Base-by-base conservation (phyloP, 140 eudicot species). In the Ambrosia hybrid region DNA sequence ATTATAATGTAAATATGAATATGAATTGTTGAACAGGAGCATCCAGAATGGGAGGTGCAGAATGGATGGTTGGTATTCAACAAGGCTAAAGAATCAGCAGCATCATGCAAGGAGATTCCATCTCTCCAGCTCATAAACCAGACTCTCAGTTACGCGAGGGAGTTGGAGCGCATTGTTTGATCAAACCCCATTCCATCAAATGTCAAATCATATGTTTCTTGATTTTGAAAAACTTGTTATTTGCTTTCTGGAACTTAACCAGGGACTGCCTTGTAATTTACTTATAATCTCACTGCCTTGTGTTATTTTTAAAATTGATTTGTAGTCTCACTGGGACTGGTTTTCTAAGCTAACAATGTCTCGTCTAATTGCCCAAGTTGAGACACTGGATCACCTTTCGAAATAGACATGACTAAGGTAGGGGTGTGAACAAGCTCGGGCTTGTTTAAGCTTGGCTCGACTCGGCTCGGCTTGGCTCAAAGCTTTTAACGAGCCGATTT, bases 41-140 rank as follows among this genome's bases (percentile, higher is more conserved):
- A 93, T 75, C 95, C 93, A 0, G 95, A 93, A 76, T 93, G 98
- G 98, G 98, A 93, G 82, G 77, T 93, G 41, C 81, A 84, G 88
- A 82, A 87, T 17, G 94, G 94, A 57, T 51, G 46, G 53, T 85
- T 93, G 51, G 65, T 73, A 33, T 93, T 93, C 79, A 90, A 87
- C 66, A 85, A 77, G 82, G 97, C 96, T 1, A 90, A 85, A 81
- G 96, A 90, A 6, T 74, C 88, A 13, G 15, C 68, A 13, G 86
- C 82, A 6, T 85, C 91, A 3, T 93, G 91, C 88, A 90, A 93
- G 81, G 98, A 93, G 77, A 90, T 90, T 43, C 96, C 97, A 0
- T 93, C 97, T 70, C 82, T 90, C 69, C 97, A 87, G 67, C 91
- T 90, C 66, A 94, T 90, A 34, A 90, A 86, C 78, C 99, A 94